These are phyloP conservation scores for Mycena metata DNA, from an alignment of 768 basidiomycete genomes.

Conservation along the genomic window DNA sequence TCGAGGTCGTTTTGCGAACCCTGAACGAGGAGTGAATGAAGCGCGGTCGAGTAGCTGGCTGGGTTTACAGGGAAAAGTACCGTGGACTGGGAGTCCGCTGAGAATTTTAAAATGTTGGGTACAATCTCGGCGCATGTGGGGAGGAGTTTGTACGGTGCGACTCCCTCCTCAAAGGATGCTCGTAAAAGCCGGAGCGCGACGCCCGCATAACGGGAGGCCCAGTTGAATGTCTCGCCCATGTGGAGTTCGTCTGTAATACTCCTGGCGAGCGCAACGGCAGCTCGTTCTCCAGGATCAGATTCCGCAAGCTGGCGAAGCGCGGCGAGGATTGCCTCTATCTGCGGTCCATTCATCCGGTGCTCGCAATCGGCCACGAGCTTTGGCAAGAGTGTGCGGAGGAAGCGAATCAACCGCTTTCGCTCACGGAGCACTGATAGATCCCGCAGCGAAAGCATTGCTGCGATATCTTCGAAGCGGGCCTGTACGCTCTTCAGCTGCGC, in stretches of 20 bases:
- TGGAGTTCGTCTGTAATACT: background rate
- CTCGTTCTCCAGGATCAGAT: background rate
- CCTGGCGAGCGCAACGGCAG: background rate
- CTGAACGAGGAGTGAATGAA: background rate
- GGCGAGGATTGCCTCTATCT: background rate
- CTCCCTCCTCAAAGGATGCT: background rate
- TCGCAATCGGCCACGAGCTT: background rate
- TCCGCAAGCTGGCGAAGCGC: background rate
- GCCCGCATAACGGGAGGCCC: background rate
- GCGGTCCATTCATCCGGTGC: background rate
- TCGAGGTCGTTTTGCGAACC: slow-evolving; percentile 20
- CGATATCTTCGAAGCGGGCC: slow-evolving; percentile 16
- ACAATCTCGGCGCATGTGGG: slow-evolving; percentile 20
- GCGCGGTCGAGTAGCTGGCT: background rate
- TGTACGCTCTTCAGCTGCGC: slow-evolving; percentile 13
- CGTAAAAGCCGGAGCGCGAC: background rate
- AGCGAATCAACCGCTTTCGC: background rate
- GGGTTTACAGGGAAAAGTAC: background rate
- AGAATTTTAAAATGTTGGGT: background rate
- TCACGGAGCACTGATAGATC: slow-evolving; percentile 4
- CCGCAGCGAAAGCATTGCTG: background rate
- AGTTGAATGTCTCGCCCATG: background rate
- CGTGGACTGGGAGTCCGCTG: background rate
- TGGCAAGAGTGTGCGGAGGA: background rate
- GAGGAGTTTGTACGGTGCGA: slow-evolving; percentile 10